Base-by-base conservation (phyloP, 306 rosid species). In the Corylus americana region DNA sequence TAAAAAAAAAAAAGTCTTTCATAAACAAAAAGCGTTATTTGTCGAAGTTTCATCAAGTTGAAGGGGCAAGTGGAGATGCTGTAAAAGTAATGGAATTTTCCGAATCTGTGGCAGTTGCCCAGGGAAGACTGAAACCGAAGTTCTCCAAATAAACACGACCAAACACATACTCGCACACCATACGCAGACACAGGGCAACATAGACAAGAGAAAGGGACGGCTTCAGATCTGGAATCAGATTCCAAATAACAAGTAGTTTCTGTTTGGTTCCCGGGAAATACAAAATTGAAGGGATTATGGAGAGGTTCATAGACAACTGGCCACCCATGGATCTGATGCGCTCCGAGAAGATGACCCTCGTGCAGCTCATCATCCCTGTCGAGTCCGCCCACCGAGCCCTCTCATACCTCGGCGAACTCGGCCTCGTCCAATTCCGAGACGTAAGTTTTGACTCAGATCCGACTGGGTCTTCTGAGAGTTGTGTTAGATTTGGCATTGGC, bases 281-380 rank as follows among this genome's bases (percentile, higher is more conserved):
- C 37, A 59, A 7, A n/a, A n/a, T n/a, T 4, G 25, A 59, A 27
- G 10, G 10, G 66, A 68, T 10, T 4, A 68, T 91, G 96, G 97
- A 84, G 12, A 82, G 88, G 79, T 93, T 96, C 83, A 68, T 90
- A 3, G 92, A 91, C 54, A 91, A 90, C 83, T 80, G 93, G 73
- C 90, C 97, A 59, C 51, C 96, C 45, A 93, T 93, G 98, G 99
- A 96, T 91, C 94, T 96, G 91, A 90, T 93, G 98, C 98, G 99
- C 79, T 96, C 99, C 51, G 99, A 96, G 97, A 89, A 89, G 94
- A 96, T 96, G 99, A 88, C 92, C 67, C 88, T 93, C 73, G 97
- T 90, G 67, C 99, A 93, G 87, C 98, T 96, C 87, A 96, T 96
- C 80, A 93, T 96, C 50, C 98, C 99, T 22, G 94, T 79, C 44